phyloP scores from a whole-genome alignment of 305 asterid genomes.

The Petunia hybrid region DNA sequence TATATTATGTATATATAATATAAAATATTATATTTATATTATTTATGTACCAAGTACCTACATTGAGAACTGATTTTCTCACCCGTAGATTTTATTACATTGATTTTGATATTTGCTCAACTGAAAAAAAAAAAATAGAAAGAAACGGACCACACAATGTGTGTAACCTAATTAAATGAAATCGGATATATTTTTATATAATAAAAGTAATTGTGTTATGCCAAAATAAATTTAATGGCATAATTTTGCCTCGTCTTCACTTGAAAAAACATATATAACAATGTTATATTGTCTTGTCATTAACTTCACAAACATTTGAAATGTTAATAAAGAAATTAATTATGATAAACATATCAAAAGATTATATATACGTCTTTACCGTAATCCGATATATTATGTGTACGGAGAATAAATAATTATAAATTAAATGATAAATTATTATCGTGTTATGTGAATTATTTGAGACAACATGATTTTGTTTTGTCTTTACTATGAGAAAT shows the following conservation, averaged over 20 bases:
- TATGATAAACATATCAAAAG: no score
- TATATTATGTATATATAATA: no score
- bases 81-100: neutral
- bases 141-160: neutral
- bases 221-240: neutral
- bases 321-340: neutral
- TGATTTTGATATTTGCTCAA: neutral
- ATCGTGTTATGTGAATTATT: neutral
- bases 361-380: neutral
- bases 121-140: no score
- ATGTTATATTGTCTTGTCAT: neutral
- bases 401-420: no score
- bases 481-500: neutral
- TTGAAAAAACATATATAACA: no score
- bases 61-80: neutral
- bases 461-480: neutral
- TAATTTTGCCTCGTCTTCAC: neutral
- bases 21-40: no score
- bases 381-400: neutral
- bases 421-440: no score
- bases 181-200: no score
- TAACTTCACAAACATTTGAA: neutral
- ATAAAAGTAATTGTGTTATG: neutral
- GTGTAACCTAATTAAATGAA: no score
- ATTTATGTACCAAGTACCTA: neutral